phyloP scores from a whole-genome alignment of 78 protist species.

The Dictyostelium brefeldianum region DNA sequence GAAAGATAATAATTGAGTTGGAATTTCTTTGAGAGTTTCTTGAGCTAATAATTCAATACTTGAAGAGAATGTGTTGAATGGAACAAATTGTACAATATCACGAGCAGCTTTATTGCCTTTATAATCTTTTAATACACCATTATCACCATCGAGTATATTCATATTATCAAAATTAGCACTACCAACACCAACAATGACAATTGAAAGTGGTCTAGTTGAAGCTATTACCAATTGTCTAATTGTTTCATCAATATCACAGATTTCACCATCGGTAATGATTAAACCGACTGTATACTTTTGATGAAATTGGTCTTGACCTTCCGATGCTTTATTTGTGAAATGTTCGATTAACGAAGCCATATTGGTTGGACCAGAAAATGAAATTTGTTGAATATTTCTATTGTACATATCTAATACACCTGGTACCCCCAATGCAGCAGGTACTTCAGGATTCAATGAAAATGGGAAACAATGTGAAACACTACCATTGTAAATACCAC shows the following conservation, averaged over 20 bases:
- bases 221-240: slow-evolving; percentile 11
- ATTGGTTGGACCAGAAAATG: slow-evolving; percentile 77
- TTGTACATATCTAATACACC: slow-evolving; percentile 56
- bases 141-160: slow-evolving; percentile 91
- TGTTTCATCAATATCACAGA: slow-evolving; percentile 85
- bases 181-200: slow-evolving; percentile 91
- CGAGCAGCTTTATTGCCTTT: slow-evolving; percentile 28
- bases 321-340: neutral
- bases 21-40: slow-evolving; percentile 82
- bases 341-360: slow-evolving; percentile 68
- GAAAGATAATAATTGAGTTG: slow-evolving; percentile 44
- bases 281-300: slow-evolving; percentile 69
- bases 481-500: slow-evolving; percentile 74
- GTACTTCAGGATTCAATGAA: neutral
- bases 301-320: neutral
- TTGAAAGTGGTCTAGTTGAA: slow-evolving; percentile 45
- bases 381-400: neutral
- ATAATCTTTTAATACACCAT: neutral
- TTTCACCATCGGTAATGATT: slow-evolving; percentile 87
- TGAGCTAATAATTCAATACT: slow-evolving; percentile 24
- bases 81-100: slow-evolving; percentile 92
- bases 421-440: slow-evolving; percentile 24
- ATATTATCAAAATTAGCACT: slow-evolving; percentile 78
- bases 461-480: slow-evolving; percentile 86
- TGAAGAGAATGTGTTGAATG: slow-evolving; percentile 46